A percentile compares a stretch with the other conserved stretches of the same genome.
Evolutionary conservation across 257 asterid species (phyloP).

Genomic region (Petrea volubilis): DNA sequence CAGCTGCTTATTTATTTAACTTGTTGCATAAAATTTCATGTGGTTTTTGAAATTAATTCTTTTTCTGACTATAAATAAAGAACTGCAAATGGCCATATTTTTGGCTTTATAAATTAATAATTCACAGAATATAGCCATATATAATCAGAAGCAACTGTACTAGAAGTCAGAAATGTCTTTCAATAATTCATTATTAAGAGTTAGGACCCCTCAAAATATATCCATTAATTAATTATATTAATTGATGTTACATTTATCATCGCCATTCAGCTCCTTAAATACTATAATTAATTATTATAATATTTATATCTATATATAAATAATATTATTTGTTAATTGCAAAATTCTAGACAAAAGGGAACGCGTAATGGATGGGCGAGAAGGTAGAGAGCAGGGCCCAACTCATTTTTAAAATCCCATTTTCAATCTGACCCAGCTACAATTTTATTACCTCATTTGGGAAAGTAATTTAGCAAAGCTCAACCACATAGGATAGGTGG

Average conservation of each 20-base stretch:
- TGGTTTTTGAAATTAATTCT: background rate
- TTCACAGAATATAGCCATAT: background rate
- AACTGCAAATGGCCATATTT: background rate
- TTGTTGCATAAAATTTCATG: background rate
- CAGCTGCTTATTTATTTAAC: background rate
- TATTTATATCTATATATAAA: background rate
- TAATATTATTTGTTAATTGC: background rate
- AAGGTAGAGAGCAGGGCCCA: background rate
- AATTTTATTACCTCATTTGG: background rate
- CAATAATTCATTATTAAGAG: slow-evolving; percentile 16
- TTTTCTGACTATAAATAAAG: background rate
- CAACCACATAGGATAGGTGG: background rate
- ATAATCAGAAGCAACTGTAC: slow-evolving; percentile 24
- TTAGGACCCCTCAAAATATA: background rate
- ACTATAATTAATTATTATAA: background rate
- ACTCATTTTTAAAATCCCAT: background rate
- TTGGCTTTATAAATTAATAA: background rate
- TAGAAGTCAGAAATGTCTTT: slow-evolving; percentile 12
- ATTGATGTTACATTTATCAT: background rate
- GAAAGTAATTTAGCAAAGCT: background rate
- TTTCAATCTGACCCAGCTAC: slow-evolving; percentile 5
- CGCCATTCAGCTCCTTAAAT: background rate
- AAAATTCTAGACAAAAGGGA: background rate
- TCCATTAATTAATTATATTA: background rate
- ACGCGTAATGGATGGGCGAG: background rate